Evolutionary conservation across 2,329 filamentous ascomycete species (phyloP), one percentile per base, ranked within the genome.

Genomic region (Xylariaceae sp.): DNA sequence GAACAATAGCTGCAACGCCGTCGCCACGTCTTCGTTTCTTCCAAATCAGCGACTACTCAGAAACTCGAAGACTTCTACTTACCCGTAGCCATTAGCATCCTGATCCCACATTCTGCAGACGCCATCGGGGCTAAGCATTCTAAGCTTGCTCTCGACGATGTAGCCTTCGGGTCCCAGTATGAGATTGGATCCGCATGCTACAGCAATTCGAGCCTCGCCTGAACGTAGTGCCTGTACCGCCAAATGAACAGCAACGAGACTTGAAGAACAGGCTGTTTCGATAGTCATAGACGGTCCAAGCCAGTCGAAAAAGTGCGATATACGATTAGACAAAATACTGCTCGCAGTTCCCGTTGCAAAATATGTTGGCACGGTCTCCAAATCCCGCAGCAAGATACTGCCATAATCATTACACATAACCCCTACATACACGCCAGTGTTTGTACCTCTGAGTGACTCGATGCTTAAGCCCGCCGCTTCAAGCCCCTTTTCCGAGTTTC

Each of bases 1-100:
- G 58, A 0, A 81, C 63, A 0, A 83, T 51, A 3, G 52, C 53
- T 1, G 60, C 60, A 2, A 64, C 49, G 20, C 65, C 66, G 7
- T 68, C 66, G 1, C 65, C 66, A 7, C 66, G 63, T n/a, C n/a
- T n/a, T n/a, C n/a, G n/a, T n/a, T n/a, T n/a, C n/a, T n/a, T n/a
- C n/a, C n/a, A n/a, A n/a, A n/a, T n/a, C n/a, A n/a, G n/a, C n/a
- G n/a, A n/a, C n/a, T n/a, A n/a, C n/a, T n/a, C n/a, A n/a, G n/a
- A n/a, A n/a, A n/a, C n/a, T n/a, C n/a, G n/a, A n/a, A n/a, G n/a
- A n/a, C n/a, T n/a, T n/a, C n/a, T n/a, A n/a, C n/a, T n/a, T n/a
- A n/a, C 2, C 57, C 65, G 45, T 68, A 68, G 1, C 66, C 66
- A 37, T 66, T 53, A 0, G 62, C 66, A 3, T 44, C 37, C 7